Conservation (phyloP, 228 moss, liverwort and hornwort species). For the Sphagnum fallax region DNA sequence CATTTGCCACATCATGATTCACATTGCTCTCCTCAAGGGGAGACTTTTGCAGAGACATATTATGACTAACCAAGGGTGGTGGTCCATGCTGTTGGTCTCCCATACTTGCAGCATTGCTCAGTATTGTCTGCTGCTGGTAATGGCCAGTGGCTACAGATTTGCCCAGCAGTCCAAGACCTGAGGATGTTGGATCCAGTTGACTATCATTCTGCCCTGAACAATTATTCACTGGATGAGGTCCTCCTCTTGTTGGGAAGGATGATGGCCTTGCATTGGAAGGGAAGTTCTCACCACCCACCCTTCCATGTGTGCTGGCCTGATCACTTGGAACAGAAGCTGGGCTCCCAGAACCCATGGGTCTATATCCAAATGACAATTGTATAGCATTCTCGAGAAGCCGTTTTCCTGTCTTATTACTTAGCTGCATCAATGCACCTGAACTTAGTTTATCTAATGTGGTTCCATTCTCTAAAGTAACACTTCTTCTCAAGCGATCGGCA, state of each 20-base stretch:
- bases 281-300: conserved; percentile 10
- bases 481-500: conserved; percentile 25
- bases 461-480: conserved; percentile 32
- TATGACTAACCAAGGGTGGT: conserved; percentile 14
- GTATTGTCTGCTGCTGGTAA: conserved; percentile 10
- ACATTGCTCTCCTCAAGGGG: conserved; percentile 18
- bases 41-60: conserved; percentile 16
- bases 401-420: conserved; percentile 49
- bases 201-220: conserved; percentile 16
- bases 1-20: conserved; percentile 12
- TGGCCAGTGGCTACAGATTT: conserved; percentile 5
- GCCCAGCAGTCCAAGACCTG: conserved; percentile 11
- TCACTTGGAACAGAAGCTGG: conserved; percentile 10
- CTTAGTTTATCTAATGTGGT: conserved; percentile 41
- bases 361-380: conserved; percentile 40
- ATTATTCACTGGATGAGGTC: conserved; percentile 14
- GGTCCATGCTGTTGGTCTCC: conserved; percentile 9
- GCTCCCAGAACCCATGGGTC: conserved; percentile 24
- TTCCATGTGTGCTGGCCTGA: conserved; percentile 5
- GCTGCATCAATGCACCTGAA: conserved; percentile 33
- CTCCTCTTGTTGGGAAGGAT: background rate
- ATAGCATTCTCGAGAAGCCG: conserved; percentile 40
- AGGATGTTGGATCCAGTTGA: conserved; percentile 9
- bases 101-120: conserved; percentile 12
- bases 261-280: background rate